Conservation (phyloP, 2,329 filamentous ascomycete species). For the Hawksworthiomyces lignivorus region DNA sequence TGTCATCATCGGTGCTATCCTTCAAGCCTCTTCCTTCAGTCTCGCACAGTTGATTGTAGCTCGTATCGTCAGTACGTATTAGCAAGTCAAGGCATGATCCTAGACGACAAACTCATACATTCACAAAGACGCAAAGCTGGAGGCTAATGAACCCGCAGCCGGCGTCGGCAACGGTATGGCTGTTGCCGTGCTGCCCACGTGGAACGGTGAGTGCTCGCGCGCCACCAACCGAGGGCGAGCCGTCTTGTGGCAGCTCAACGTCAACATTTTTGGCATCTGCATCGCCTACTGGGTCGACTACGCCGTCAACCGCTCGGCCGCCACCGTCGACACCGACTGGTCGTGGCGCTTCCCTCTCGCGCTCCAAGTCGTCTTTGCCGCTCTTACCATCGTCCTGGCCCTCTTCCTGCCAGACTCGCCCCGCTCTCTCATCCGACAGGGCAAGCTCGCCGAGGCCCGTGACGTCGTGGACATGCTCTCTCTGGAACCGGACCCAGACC, state of each 20-base stretch:
- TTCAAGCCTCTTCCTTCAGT: neutral
- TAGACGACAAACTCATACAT: too few species aligned
- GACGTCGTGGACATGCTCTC: neutral
- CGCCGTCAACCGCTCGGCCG: conserved; percentile 23
- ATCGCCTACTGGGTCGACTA: conserved; percentile 20
- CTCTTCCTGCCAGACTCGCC: conserved; percentile 36
- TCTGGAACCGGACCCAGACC: neutral
- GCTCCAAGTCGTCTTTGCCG: conserved; percentile 22
- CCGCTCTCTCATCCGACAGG: conserved; percentile 33
- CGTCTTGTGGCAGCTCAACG: conserved; percentile 15
- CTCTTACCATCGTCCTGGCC: conserved; percentile 19
- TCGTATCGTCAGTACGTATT: neutral
- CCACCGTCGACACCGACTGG: conserved; percentile 17
- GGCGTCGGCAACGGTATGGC: conserved; percentile 3
- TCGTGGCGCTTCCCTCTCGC: conserved; percentile 22
- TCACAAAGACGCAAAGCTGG: too few species aligned
- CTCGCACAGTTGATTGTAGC: neutral
- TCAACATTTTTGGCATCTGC: conserved; percentile 20
- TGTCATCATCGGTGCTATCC: conserved; percentile 2
- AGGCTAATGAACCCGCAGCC: neutral
- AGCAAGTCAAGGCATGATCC: too few species aligned
- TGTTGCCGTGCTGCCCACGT: conserved; percentile 1
- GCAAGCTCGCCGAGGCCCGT: conserved; percentile 17
- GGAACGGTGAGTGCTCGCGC: conserved; percentile 32
- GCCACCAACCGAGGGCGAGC: conserved; percentile 29